These are phyloP conservation scores for Tulasnella sp. DNA, from an alignment of 768 basidiomycete species.

Conservation along the genomic window DNA sequence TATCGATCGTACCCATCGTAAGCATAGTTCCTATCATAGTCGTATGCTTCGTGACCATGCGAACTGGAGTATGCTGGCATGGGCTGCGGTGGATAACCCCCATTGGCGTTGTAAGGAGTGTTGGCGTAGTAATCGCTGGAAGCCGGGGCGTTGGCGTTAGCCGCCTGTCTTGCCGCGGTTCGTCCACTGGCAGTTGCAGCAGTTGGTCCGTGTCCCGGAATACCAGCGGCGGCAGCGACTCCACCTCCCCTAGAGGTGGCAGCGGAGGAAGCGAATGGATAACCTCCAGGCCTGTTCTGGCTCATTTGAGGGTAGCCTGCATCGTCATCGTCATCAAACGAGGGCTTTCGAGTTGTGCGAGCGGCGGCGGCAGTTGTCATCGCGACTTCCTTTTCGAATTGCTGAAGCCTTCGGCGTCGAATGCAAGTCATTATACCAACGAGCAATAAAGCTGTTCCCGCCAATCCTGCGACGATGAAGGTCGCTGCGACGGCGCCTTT, in stretches of 20 bases:
- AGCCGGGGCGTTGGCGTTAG: conserved; percentile 8
- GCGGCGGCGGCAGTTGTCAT: conserved; percentile 66
- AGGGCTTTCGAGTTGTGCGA: neutral
- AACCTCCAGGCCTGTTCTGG: neutral
- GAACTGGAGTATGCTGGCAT: conserved; percentile 14
- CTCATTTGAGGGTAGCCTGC: neutral
- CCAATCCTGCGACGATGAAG: conserved; percentile 66
- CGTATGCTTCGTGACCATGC: conserved; percentile 13
- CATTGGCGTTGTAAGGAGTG: conserved; percentile 9
- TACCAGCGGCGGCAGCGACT: neutral
- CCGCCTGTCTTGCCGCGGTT: neutral
- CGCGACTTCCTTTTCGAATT: conserved; percentile 70
- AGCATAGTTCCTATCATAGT: conserved; percentile 1
- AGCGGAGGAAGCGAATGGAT: neutral
- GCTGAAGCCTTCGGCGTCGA: conserved; percentile 59
- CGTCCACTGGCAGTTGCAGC: neutral
- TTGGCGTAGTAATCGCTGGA: conserved; percentile 20
- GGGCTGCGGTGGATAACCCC: conserved; percentile 25
- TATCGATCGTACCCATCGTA: conserved; percentile 11
- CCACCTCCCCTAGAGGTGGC: neutral
- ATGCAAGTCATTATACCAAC: conserved; percentile 50
- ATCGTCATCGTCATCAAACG: conserved; percentile 13
- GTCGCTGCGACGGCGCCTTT: conserved; percentile 68
- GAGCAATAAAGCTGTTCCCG: conserved; percentile 52
- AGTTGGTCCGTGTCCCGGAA: neutral